Percentiles rank a stretch among this genome's conserved stretches.
Evolutionary conservation across 805 yeast genomes (phyloP).

Genomic region (Maudiozyma pseudohumilis): DNA sequence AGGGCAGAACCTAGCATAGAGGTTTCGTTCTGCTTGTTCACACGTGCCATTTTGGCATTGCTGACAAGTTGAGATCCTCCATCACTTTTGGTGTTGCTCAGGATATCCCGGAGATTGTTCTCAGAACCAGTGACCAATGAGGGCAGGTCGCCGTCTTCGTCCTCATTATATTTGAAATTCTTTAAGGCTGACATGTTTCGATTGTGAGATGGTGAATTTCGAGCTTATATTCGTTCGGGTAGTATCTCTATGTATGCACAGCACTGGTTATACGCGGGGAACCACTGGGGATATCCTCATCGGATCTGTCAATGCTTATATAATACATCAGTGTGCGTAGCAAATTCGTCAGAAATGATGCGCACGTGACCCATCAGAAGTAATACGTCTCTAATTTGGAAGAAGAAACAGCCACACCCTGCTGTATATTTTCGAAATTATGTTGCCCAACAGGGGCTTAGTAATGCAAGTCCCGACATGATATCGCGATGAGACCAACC

Average conservation of each 20-base stretch:
- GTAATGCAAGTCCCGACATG: no score
- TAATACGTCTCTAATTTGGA: no score
- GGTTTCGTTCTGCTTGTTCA: slow-evolving; percentile 17
- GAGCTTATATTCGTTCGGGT: no score
- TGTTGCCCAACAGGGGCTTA: no score
- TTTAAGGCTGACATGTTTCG: slow-evolving; percentile 24
- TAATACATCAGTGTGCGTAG: neutral
- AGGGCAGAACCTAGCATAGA: no score
- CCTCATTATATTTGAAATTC: slow-evolving; percentile 21
- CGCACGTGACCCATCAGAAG: no score
- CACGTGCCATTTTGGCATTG: slow-evolving; percentile 22
- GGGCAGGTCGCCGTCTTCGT: slow-evolving; percentile 29
- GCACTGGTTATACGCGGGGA: neutral
- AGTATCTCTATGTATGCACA: no score
- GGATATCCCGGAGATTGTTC: slow-evolving; percentile 17
- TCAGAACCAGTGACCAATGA: slow-evolving; percentile 24
- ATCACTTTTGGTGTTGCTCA: slow-evolving; percentile 17
- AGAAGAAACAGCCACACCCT: no score
- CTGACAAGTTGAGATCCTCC: slow-evolving; percentile 24
- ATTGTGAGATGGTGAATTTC: neutral
- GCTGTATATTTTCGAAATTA: no score
- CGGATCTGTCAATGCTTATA: neutral
- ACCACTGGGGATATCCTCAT: neutral
- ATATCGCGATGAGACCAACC: no score
- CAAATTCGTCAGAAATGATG: no score